phyloP scores from a whole-genome alignment of 495 filamentous ascomycete species.

The Rostrohypoxylon terebratum region DNA sequence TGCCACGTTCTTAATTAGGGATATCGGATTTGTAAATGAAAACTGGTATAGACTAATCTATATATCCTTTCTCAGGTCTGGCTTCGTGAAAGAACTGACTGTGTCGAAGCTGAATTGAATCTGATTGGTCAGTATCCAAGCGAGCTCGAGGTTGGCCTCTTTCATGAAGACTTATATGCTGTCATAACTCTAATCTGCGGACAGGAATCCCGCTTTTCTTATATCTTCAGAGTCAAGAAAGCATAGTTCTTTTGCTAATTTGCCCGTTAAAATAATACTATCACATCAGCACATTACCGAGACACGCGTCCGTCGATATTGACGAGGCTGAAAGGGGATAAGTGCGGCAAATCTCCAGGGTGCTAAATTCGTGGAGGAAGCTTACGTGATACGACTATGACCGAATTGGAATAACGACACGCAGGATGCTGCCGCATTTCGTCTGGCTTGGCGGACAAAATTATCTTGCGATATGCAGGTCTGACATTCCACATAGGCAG shows the following conservation, averaged over 20 bases:
- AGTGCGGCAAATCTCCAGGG: constrained; percentile 1
- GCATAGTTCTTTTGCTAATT: not conserved
- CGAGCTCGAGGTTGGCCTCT: not conserved
- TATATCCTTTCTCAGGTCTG: not conserved
- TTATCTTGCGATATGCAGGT: constrained; percentile 16
- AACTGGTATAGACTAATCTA: not conserved
- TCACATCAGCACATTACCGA: not conserved
- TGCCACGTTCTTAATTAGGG: not conserved
- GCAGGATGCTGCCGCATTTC: constrained; percentile 4
- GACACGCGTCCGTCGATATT: not conserved
- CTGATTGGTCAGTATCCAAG: not conserved
- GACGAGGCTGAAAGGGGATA: not conserved
- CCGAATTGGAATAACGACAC: not conserved
- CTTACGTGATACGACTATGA: constrained; percentile 26
- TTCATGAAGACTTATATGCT: not conserved
- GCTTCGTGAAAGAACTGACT: not conserved
- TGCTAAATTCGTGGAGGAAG: not conserved
- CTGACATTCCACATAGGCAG: constrained; percentile 19
- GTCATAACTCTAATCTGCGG: not conserved
- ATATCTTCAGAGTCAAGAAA: not conserved
- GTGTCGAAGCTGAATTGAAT: not conserved
- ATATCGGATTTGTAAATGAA: not conserved
- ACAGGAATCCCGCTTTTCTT: not conserved
- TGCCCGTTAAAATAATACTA: not conserved
- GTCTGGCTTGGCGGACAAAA: not conserved